These are phyloP conservation scores for Emmonsiellopsis sp. DNA, from an alignment of 2,329 filamentous ascomycete species.

Conservation along the genomic window DNA sequence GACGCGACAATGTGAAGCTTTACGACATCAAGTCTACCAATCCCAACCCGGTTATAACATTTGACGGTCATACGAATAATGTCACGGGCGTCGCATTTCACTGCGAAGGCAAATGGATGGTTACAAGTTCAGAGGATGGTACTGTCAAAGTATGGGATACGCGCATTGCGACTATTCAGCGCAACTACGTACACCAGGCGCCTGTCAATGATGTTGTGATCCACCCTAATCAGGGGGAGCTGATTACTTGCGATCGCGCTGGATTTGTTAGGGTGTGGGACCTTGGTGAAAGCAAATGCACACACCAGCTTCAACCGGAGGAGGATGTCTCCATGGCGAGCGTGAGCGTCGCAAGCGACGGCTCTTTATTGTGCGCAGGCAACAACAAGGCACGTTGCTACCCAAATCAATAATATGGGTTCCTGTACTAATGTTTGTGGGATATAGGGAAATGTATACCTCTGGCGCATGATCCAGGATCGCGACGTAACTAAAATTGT, in stretches of 20 bases:
- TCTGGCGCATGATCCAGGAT: slow-evolving; percentile 85
- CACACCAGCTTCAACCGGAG: slow-evolving; percentile 90
- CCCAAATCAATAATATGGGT: neutral
- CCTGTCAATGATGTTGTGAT: slow-evolving; percentile 98
- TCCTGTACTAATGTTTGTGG: neutral
- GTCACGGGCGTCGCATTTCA: slow-evolving; percentile 96
- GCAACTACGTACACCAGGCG: slow-evolving; percentile 82
- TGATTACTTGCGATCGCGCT: slow-evolving; percentile 89
- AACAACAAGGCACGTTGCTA: slow-evolving; percentile 64
- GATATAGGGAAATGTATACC: slow-evolving; percentile 83
- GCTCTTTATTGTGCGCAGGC: slow-evolving; percentile 81
- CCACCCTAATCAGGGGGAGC: slow-evolving; percentile 95
- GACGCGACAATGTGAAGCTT: slow-evolving; percentile 82
- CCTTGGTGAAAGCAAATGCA: slow-evolving; percentile 91
- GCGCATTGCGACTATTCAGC: slow-evolving; percentile 71
- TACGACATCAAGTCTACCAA: slow-evolving; percentile 99
- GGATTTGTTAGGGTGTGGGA: slow-evolving; percentile 96
- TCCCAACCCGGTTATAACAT: slow-evolving; percentile 81
- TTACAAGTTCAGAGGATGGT: slow-evolving; percentile 92
- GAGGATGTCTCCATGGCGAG: slow-evolving; percentile 90
- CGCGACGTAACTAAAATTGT: slow-evolving; percentile 74
- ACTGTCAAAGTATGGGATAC: slow-evolving; percentile 98
- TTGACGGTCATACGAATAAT: slow-evolving; percentile 92
- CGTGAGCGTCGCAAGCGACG: slow-evolving; percentile 92
- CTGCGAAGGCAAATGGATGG: slow-evolving; percentile 99